These are phyloP conservation scores for Metschnikowia borealis DNA, from an alignment of 805 yeast species.

Conservation along the genomic window DNA sequence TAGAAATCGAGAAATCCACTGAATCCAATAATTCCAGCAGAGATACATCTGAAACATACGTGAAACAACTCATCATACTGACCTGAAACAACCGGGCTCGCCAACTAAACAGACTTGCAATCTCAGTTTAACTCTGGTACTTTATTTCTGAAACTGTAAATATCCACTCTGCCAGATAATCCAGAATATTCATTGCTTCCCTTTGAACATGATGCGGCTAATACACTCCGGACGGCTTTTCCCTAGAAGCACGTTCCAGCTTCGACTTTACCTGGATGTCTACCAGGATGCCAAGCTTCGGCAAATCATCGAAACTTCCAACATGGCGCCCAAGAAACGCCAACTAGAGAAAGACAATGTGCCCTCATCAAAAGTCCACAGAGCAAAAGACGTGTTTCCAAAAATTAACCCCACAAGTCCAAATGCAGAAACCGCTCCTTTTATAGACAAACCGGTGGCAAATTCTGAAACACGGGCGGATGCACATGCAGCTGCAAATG, in stretches of 20 bases:
- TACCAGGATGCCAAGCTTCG: slow-evolving; percentile 26
- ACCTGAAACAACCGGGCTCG: too few species aligned
- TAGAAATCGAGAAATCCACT: too few species aligned
- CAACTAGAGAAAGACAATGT: neutral
- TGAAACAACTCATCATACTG: too few species aligned
- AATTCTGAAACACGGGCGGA: neutral
- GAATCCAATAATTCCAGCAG: too few species aligned
- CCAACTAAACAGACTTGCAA: too few species aligned
- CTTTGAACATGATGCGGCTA: neutral
- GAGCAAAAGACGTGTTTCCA: neutral
- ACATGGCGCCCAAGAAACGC: slow-evolving; percentile 23
- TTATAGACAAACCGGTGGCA: slow-evolving; percentile 1
- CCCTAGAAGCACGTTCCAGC: neutral
- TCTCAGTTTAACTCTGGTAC: too few species aligned
- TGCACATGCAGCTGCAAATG: slow-evolving; percentile 3
- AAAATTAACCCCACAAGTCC: neutral
- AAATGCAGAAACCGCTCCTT: neutral
- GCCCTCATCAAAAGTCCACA: neutral
- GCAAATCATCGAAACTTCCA: slow-evolving; percentile 35
- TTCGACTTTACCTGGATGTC: neutral
- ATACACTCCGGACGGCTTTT: neutral
- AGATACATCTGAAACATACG: too few species aligned
- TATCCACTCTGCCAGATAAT: neutral
- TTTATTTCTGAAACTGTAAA: too few species aligned
- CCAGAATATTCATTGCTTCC: neutral